Base-by-base conservation (phyloP, 495 filamentous ascomycete genomes). In the Saxophila tyrrhenica region DNA sequence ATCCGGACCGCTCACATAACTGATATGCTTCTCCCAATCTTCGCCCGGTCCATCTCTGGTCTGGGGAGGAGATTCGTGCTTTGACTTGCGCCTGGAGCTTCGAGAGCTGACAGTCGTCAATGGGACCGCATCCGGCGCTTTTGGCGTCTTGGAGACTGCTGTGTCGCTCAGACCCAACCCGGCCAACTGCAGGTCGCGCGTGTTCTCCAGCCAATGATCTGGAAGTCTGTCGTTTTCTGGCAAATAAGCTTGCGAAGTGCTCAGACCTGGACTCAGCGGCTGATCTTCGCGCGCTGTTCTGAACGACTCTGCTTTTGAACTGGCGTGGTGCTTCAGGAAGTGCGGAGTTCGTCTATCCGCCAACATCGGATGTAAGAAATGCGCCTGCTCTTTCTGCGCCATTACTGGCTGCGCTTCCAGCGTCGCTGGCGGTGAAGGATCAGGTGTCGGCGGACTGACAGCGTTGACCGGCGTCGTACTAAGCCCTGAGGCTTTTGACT, bases 261-360 rank as follows among this genome's bases (percentile, higher is more conserved):
- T 57, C 15, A 51, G 54, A 24, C 43, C 56, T 10, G 61, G 51
- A 2, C 58, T 52, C 5, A 55, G 57, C 1, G 46, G 55, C 39
- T 60, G 62, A 29, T 67, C 53, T 52, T 70, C 68, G 32, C 59
- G 61, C 7, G 68, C 68, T 2, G 68, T 70, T 43, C 56, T 61
- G 60, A 69, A 69, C 1, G 65, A 68, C 24, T 69, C 67, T 23
- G 68, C 67, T 20, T 63, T 55, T 20, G 67, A 68, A n/a, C 62
- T 67, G 21, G 48, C 11, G 32, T 54, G 50, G 17, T 59, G 51
- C 25, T 22, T 35, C 9, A 59, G 38, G 23, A 17, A 13, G 16
- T 51, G 54, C 22, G 41, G 1, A 58, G 42, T 21, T 46, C 5
- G 10, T 25, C 9, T n/a, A 10, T 21, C 22, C 50, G 51, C n/a